phyloP scores from a whole-genome alignment of 306 rosid genomes.

The Lotus japonicus region DNA sequence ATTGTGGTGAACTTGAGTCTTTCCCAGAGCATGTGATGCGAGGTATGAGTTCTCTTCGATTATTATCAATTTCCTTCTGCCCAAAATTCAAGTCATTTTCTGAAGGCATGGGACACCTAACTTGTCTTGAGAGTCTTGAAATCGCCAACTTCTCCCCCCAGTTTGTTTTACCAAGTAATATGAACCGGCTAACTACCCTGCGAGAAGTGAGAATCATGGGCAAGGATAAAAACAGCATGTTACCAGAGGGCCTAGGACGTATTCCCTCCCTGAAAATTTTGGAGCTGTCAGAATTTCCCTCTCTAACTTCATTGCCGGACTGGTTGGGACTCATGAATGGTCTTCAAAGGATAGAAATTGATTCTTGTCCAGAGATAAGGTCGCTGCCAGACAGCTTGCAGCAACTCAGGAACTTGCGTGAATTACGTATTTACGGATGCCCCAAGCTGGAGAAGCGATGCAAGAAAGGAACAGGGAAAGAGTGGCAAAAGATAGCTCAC shows the following conservation, averaged over 20 bases:
- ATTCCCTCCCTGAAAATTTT: not conserved
- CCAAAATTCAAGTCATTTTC: not conserved
- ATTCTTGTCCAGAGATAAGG: accelerated
- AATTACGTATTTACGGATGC: accelerated
- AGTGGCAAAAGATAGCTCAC: not conserved
- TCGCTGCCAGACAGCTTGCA: conserved; percentile 1
- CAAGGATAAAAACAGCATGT: not conserved
- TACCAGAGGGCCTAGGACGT: not conserved
- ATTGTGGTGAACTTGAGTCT: not conserved
- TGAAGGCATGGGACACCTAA: not conserved
- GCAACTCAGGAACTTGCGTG: not conserved
- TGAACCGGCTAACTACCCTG: not conserved
- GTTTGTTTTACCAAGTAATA: not conserved
- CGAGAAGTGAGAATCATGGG: accelerated
- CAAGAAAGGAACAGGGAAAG: not conserved
- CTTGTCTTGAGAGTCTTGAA: not conserved
- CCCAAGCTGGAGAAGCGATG: not conserved
- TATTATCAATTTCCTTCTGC: accelerated
- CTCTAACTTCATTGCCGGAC: not conserved
- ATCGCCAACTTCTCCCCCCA: accelerated
- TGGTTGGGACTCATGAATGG: not conserved
- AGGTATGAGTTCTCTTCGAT: not conserved
- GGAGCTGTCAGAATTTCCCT: accelerated
- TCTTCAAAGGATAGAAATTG: not conserved
- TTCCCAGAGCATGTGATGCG: not conserved